phyloP scores from a whole-genome alignment of 2,329 filamentous ascomycete species.

The Aspergillus tamarii region DNA sequence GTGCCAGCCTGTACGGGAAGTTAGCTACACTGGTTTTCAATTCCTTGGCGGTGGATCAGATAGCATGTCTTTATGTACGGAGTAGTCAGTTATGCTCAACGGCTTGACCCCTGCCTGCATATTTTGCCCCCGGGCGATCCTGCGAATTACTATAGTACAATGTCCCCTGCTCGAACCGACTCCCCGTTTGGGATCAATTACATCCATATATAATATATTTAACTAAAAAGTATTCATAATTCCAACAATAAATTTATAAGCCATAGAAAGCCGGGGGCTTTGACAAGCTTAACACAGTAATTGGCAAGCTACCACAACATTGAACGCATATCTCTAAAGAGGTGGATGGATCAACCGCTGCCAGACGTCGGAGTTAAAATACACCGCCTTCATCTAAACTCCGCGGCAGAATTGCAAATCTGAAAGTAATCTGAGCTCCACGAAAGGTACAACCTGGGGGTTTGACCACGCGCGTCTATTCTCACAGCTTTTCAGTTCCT shows the following conservation, averaged over 20 bases:
- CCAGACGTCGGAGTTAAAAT: slow-evolving; percentile 13
- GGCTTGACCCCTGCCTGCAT: not conserved
- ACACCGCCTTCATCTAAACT: slow-evolving; percentile 21
- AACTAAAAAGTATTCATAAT: not conserved
- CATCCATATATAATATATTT: not conserved
- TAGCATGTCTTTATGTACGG: not conserved
- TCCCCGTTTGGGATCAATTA: not conserved
- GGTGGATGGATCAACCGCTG: not conserved
- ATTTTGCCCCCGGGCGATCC: not conserved
- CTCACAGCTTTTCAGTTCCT: not conserved
- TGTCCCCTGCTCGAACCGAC: not conserved
- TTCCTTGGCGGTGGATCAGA: not conserved
- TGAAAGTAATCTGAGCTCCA: slow-evolving; percentile 7
- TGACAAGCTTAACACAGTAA: not conserved
- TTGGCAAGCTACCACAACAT: not conserved
- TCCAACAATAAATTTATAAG: not conserved
- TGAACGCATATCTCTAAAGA: no score
- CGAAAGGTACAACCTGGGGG: slow-evolving; percentile 9
- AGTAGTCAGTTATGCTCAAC: no score
- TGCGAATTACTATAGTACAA: not conserved
- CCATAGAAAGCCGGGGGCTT: not conserved
- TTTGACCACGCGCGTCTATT: slow-evolving; percentile 2
- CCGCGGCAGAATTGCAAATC: slow-evolving; percentile 20
- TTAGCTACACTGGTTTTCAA: not conserved
- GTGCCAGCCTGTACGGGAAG: no score